A percentile compares a stretch with the other conserved stretches of the same genome.
Conservation (phyloP, 2,329 filamentous ascomycete species). For the Arthroderma sp. region DNA sequence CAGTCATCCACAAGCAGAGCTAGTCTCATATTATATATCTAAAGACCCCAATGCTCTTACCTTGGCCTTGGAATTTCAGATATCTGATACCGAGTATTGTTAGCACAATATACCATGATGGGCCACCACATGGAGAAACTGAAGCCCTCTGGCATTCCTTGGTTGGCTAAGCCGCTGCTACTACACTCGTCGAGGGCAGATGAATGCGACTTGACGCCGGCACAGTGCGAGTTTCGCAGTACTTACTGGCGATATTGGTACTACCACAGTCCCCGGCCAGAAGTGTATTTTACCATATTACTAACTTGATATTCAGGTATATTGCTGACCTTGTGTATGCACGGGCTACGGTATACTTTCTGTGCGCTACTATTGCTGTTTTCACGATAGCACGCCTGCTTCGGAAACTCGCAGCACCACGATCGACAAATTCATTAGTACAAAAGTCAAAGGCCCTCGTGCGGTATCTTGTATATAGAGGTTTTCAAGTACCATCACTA, state of each 20-base stretch:
- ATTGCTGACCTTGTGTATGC: slow-evolving; percentile 44
- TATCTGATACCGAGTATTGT: too few relatives aligned
- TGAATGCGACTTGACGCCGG: slow-evolving; percentile 18
- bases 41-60: too few relatives aligned
- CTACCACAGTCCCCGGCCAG: neutral
- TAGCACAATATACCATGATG: neutral
- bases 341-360: slow-evolving; percentile 42
- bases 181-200: slow-evolving; percentile 18
- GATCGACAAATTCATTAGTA: neutral
- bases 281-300: too few relatives aligned
- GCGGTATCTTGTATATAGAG: neutral
- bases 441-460: neutral
- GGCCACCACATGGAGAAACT: neutral
- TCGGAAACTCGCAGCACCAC: neutral
- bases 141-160: slow-evolving; percentile 1
- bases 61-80: too few relatives aligned
- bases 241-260: slow-evolving; percentile 21
- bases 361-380: slow-evolving; percentile 38
- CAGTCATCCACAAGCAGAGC: too few relatives aligned
- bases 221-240: slow-evolving; percentile 19
- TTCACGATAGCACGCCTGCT: slow-evolving; percentile 36
- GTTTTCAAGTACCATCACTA: neutral
- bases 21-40: too few relatives aligned
- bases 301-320: slow-evolving; percentile 28
- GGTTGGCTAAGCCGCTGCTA: slow-evolving; percentile 18